Evolutionary conservation across 2,329 filamentous ascomycete genomes (phyloP).

Genomic region (Thelonectria olida): DNA sequence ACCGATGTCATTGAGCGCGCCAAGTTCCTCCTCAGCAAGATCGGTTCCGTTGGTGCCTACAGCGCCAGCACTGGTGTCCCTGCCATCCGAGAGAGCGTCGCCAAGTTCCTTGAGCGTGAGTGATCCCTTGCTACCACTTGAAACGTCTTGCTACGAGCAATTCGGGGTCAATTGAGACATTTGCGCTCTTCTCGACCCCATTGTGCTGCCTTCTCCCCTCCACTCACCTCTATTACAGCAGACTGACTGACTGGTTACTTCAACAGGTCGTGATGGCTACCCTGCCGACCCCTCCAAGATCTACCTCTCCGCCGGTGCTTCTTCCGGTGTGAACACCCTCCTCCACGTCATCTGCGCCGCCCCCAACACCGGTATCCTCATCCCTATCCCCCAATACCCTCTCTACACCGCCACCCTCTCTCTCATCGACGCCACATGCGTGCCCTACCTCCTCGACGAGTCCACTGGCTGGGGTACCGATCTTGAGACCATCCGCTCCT

Average conservation of each 20-base stretch:
- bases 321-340: constrained; percentile 92
- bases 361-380: constrained; percentile 82
- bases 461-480: constrained; percentile 87
- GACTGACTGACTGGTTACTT: constrained; percentile 18
- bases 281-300: constrained; percentile 82
- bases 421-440: constrained; percentile 83
- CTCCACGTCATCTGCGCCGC: constrained; percentile 87
- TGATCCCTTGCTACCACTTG: constrained; percentile 24
- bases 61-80: constrained; percentile 92
- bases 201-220: not conserved
- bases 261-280: constrained; percentile 84
- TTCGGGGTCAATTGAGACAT: not conserved
- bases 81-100: constrained; percentile 87
- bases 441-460: constrained; percentile 96
- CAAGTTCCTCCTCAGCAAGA: constrained; percentile 79
- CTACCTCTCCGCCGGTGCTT: constrained; percentile 92
- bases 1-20: constrained; percentile 88
- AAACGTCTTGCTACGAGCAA: not conserved
- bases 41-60: constrained; percentile 95
- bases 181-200: not conserved
- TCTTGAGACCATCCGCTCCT: constrained; percentile 76
- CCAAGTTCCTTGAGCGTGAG: constrained; percentile 88
- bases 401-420: constrained; percentile 94
- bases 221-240: constrained; percentile 6
- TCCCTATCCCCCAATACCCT: constrained; percentile 97